Evolutionary conservation across 2,329 filamentous ascomycete genomes (phyloP).

Genomic region (Hypoxylon sp.): DNA sequence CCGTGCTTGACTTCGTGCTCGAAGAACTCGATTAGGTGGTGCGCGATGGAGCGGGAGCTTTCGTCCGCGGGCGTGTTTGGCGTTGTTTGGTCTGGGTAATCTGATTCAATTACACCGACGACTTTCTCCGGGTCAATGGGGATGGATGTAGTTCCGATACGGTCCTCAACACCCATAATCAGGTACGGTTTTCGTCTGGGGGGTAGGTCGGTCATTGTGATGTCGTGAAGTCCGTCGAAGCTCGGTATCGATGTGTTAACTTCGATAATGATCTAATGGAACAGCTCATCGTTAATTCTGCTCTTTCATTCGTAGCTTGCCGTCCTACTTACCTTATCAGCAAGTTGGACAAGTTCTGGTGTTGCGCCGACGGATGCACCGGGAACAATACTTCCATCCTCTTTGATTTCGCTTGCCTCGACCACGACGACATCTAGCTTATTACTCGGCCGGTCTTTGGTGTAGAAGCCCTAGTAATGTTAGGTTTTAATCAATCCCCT

Average conservation of each 20-base stretch:
- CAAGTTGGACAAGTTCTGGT: constrained; percentile 89
- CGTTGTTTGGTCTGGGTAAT: constrained; percentile 82
- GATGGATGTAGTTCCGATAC: constrained; percentile 86
- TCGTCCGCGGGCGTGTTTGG: constrained; percentile 85
- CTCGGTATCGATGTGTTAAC: constrained; percentile 89
- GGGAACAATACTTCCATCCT: constrained; percentile 89
- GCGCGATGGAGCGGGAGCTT: constrained; percentile 78
- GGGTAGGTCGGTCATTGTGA: constrained; percentile 88
- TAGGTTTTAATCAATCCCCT: constrained; percentile 13
- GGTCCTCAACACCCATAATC: constrained; percentile 87
- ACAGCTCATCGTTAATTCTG: constrained; percentile 9
- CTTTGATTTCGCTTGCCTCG: constrained; percentile 88
- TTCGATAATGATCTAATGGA: constrained; percentile 81
- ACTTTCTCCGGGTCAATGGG: constrained; percentile 88
- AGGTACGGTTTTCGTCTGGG: constrained; percentile 87
- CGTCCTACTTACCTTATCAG: constrained; percentile 76
- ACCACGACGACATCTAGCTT: constrained; percentile 87
- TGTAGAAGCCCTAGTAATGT: constrained; percentile 78
- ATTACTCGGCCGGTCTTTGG: constrained; percentile 80
- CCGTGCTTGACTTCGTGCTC: constrained; percentile 87
- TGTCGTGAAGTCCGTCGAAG: constrained; percentile 91
- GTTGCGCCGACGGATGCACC: constrained; percentile 88
- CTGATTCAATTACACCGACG: constrained; percentile 85
- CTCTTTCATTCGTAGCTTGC: not conserved
- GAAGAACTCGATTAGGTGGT: constrained; percentile 84